phyloP scores from a whole-genome alignment of 2,329 filamentous ascomycete species.

The Polytolypa hystricis region DNA sequence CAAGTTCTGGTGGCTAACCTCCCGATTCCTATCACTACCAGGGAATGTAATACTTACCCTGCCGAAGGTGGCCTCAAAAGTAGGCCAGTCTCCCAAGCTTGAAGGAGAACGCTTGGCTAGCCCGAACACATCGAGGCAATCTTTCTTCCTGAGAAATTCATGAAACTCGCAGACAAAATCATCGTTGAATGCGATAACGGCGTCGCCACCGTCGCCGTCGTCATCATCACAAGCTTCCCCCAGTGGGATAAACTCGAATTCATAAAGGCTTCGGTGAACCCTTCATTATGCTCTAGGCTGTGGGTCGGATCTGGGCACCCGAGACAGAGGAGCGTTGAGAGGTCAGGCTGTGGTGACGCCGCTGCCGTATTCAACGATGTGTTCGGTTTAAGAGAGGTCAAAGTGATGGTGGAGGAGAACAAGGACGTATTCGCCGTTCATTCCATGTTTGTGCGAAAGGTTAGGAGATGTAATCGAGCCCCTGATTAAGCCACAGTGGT shows the following conservation, averaged over 20 bases:
- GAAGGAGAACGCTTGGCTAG: neutral
- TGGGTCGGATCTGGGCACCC: neutral
- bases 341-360: neutral
- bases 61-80: neutral
- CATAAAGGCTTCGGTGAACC: neutral
- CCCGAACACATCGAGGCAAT: neutral
- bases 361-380: neutral
- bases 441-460: conserved; percentile 51
- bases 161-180: neutral
- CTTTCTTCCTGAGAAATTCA: neutral
- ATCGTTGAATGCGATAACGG: neutral
- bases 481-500: conserved; percentile 83
- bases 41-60: neutral
- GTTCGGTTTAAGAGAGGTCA: neutral
- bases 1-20: neutral
- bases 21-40: neutral
- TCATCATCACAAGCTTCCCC: neutral
- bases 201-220: neutral
- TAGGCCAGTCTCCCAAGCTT: neutral
- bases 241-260: neutral
- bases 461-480: conserved; percentile 83
- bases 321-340: neutral
- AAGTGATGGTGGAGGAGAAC: neutral
- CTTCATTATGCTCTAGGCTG: neutral
- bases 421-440: neutral